Base-by-base conservation (phyloP, 2,329 filamentous ascomycete genomes). In the Scytalidium sp. region DNA sequence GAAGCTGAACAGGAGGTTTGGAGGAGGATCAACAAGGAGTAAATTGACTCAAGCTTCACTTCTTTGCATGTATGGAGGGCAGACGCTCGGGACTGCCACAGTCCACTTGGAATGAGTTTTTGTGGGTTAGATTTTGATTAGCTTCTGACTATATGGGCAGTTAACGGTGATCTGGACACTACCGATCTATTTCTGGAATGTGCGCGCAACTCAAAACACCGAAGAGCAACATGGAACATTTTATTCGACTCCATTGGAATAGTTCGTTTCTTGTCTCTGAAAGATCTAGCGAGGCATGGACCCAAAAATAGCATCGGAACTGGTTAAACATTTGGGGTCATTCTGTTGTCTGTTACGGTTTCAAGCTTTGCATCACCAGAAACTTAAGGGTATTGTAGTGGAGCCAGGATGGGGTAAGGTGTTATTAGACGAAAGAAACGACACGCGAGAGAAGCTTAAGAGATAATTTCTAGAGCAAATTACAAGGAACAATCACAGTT, bases 1-100 rank as follows among this genome's bases (percentile, higher is more conserved):
- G 78, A 75, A 13, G 80, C 79, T 13, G 82, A 85, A 69, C 71
- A 69, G 45, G 80, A 84, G 65, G 75, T 85, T 20, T 85, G 82
- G 82, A 78, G 75, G 66, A 76, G 74, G 61, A 80, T 85, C 61
- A 84, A 81, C 67, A 82, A 80, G 67, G 71, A 78, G 43, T 77
- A 71, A 60, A 42, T 21, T 39, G 41, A 23, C 25, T 21, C 25
- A n/a, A 47, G 21, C 7, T 27, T 47, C 9, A 23, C 21, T 20
- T 39, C 9, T n/a, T 19, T 19, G 11, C 25, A 39, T 25, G 5
- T 13, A 17, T 17, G 17, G 23, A 15, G 23, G 43, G 23, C 19
- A 45, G 39, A 15, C 3, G 15, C 23, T 29, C 13, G 25, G 23
- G 17, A 11, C 25, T n/a, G n/a, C n/a, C n/a, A n/a, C n/a, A n/a